Conservation (phyloP, 169 alveolate species). For the Eimeria mitis region DNA sequence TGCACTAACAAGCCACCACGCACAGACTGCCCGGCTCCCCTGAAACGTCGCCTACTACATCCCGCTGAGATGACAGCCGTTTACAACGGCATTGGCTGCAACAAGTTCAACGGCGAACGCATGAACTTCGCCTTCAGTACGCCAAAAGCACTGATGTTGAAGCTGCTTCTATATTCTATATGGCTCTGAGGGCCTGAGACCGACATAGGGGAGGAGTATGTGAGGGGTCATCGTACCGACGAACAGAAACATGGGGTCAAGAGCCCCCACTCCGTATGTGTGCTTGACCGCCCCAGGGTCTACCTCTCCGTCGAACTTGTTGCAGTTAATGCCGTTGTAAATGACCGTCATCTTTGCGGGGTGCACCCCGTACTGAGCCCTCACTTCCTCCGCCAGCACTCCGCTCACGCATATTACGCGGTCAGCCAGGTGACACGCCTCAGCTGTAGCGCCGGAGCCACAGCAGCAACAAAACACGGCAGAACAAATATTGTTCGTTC, state of each 20-base stretch:
- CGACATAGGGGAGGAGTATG: neutral
- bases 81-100: too few relatives aligned
- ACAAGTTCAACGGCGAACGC: too few relatives aligned
- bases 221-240: conserved; percentile 79
- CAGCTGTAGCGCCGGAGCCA: conserved; percentile 66
- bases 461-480: neutral
- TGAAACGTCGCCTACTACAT: neutral
- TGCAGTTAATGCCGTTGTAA: conserved; percentile 87
- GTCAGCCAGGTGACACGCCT: conserved; percentile 89
- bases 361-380: conserved; percentile 83
- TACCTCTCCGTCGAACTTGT: conserved; percentile 87
- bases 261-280: conserved; percentile 87
- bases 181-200: neutral
- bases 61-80: neutral
- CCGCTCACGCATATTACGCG: conserved; percentile 89
- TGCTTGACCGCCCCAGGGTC: conserved; percentile 83
- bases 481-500: neutral
- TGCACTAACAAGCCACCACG: neutral
- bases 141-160: neutral
- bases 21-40: neutral
- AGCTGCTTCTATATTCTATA: neutral
- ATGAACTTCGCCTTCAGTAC: neutral
- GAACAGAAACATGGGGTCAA: conserved; percentile 89
- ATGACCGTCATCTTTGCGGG: conserved; percentile 83
- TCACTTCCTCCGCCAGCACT: conserved; percentile 88